Conservation (phyloP, 2,329 filamentous ascomycete genomes). For the Beauveria scarabaeidicola region DNA sequence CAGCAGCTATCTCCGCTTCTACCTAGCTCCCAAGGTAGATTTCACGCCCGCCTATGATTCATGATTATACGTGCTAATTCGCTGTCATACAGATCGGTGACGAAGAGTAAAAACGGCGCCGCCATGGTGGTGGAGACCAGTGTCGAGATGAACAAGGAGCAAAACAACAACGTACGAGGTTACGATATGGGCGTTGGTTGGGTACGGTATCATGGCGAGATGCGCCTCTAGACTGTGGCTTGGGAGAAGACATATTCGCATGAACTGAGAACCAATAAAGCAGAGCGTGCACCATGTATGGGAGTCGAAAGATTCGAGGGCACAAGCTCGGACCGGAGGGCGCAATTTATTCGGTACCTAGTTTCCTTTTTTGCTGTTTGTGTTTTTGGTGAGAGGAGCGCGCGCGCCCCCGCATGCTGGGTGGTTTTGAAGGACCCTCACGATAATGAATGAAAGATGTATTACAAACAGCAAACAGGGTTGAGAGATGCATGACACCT, state of each 20-base stretch:
- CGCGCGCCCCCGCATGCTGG: neutral
- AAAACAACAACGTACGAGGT: slow-evolving; percentile 1
- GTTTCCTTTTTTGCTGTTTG: neutral
- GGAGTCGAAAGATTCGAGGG: neutral
- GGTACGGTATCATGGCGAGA: neutral
- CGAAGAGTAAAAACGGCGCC: slow-evolving; percentile 17
- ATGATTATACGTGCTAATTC: neutral
- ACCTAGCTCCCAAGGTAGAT: slow-evolving; percentile 91
- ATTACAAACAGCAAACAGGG: neutral
- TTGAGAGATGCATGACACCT: neutral
- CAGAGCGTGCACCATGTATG: neutral
- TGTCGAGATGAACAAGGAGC: neutral
- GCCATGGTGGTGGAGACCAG: neutral
- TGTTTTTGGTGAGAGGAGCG: neutral
- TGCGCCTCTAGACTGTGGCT: neutral
- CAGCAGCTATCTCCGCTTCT: slow-evolving; percentile 90
- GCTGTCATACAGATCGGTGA: slow-evolving; percentile 19
- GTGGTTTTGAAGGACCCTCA: slow-evolving; percentile 1
- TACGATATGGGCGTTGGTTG: slow-evolving; percentile 8
- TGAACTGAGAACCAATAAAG: neutral
- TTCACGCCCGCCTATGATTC: neutral
- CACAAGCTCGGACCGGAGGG: neutral
- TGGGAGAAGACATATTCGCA: neutral
- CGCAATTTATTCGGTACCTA: neutral
- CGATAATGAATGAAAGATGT: slow-evolving; percentile 9